A percentile compares a stretch with the other conserved stretches of the same genome.
Evolutionary conservation across 2,329 filamentous ascomycete genomes (phyloP).

Genomic region (Elsinoe perseae): DNA sequence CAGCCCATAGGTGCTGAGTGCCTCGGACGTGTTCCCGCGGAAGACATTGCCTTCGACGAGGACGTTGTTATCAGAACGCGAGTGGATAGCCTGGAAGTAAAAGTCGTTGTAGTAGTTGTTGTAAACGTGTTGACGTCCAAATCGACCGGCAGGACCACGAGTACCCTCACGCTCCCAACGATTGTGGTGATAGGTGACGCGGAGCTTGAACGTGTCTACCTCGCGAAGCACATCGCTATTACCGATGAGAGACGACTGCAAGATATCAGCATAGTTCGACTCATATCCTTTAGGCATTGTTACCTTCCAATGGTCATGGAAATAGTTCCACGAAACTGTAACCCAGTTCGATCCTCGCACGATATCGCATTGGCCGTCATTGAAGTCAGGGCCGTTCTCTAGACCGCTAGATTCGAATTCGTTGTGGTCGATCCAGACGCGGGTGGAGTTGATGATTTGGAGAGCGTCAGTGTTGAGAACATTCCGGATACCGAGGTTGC

Average conservation of each 20-base stretch:
- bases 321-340: conserved; percentile 44
- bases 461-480: conserved; percentile 39
- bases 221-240: conserved; percentile 36
- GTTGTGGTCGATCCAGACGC: conserved; percentile 44
- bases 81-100: conserved; percentile 43
- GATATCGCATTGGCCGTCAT: conserved; percentile 42
- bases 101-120: conserved; percentile 45
- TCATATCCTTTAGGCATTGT: background rate
- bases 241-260: conserved; percentile 34
- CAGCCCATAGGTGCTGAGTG: conserved; percentile 47
- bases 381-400: conserved; percentile 21
- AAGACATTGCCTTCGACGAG: conserved; percentile 46
- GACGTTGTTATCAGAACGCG: conserved; percentile 43
- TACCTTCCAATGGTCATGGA: conserved; percentile 42
- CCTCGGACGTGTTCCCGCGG: conserved; percentile 41
- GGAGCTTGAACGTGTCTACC: conserved; percentile 38
- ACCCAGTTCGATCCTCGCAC: conserved; percentile 40
- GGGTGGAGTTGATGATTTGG: conserved; percentile 39
- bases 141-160: conserved; percentile 42
- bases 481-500: conserved; percentile 32
- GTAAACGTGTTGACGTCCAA: conserved; percentile 45
- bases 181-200: conserved; percentile 47
- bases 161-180: conserved; percentile 42
- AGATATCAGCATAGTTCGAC: background rate
- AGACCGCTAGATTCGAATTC: conserved; percentile 40